These are phyloP conservation scores for Cladophialophora yegresii DNA, from an alignment of 2,329 filamentous ascomycete species.

Conservation along the genomic window DNA sequence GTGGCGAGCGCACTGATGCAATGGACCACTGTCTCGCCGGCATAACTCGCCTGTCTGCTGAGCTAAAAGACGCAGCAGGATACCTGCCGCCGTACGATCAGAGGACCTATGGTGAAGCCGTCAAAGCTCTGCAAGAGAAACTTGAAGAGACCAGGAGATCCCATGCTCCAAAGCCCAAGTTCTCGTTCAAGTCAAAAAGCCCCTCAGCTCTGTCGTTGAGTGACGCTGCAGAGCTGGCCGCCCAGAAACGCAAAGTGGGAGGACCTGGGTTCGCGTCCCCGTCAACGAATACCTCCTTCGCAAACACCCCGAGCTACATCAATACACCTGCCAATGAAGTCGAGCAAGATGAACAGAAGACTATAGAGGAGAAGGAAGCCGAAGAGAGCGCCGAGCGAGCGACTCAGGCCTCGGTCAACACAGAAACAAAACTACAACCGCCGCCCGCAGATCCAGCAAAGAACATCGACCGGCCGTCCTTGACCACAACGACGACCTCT, in stretches of 20 bases:
- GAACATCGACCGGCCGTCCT: conserved; percentile 55
- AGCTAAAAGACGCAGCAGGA: conserved; percentile 79
- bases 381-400: conserved; percentile 25
- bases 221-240: conserved; percentile 58
- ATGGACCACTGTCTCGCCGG: conserved; percentile 76
- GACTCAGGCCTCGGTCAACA: background rate
- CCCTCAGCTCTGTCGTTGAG: conserved; percentile 57
- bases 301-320: conserved; percentile 26
- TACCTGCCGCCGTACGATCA: conserved; percentile 89
- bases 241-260: conserved; percentile 49
- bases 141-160: conserved; percentile 69
- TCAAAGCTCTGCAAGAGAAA: conserved; percentile 79
- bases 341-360: conserved; percentile 36
- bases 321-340: conserved; percentile 31
- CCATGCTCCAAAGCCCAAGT: conserved; percentile 74
- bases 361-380: conserved; percentile 40
- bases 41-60: conserved; percentile 77
- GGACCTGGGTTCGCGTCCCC: conserved; percentile 47
- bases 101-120: conserved; percentile 76
- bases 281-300: conserved; percentile 44
- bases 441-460: conserved; percentile 35
- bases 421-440: conserved; percentile 11
- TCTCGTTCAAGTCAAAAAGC: conserved; percentile 74
- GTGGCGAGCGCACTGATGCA: conserved; percentile 76
- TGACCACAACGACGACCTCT: conserved; percentile 60